Base-by-base conservation (phyloP, 2,329 filamentous ascomycete species). In the Pseudohalonectria lignicola region DNA sequence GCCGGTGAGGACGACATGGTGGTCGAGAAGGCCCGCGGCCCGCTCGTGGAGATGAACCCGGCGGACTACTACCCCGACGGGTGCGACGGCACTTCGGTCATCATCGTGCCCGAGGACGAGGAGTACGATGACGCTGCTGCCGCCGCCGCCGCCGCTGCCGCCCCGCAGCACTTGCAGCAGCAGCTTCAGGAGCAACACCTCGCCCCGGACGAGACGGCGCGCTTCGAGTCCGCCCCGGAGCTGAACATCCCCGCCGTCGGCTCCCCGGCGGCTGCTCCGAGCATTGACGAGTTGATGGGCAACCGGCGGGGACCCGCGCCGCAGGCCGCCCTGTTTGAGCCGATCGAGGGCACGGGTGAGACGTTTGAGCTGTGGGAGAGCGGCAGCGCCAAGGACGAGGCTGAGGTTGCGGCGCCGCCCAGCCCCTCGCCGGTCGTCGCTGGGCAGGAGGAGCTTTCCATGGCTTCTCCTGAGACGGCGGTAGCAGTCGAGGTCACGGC, bases 331-430 rank as follows among this genome's bases (percentile, higher is more conserved):
- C 49, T 71, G 3, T 55, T 79, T 12, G 56, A 70, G 39, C 68
- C 72, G 1, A 63, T 79, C 5, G 72, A 79, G 38, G 75, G 71
- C 34, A 70, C 72, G 0, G 73, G 68, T 30, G 72, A 77, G 47
- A 67, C 59, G 52, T 76, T 84, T 49, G 76, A 82, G 48, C 66
- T 85, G 13, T 84, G 79, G 79, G 80, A 84, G 56, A 83, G 78
- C 51, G 70, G 67, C 19, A 82, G 76, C 54, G 69, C 71, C 19
- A 73, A 75, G 45, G 79, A 76, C 34, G 78, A 74, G 40, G 50
- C 56, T 2, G 67, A 69, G 21, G 41, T 36, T 18, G 30, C 46
- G 23, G 35, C 28, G 28, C 36, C 32, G 29, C 25, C 36, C 8
- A 25, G 17, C 29, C 36, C 36, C 5, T 32, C 28, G 7, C 29